phyloP scores from a whole-genome alignment of 208 protist species.

The Vickermania spadyakhi region DNA sequence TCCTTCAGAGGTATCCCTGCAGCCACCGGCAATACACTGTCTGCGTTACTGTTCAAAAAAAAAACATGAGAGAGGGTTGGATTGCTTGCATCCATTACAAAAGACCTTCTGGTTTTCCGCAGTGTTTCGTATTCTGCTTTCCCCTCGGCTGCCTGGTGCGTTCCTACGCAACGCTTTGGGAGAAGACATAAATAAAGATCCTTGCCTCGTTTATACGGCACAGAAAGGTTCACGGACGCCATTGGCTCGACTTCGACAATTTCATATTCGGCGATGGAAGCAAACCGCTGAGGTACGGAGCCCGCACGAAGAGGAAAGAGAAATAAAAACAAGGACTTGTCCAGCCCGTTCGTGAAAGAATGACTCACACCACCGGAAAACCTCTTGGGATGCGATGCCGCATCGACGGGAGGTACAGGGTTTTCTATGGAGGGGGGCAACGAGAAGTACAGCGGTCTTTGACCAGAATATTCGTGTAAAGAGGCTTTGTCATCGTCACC shows the following conservation, averaged over 20 bases:
- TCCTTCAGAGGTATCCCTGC: slow-evolving; percentile 9
- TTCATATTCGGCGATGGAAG: background rate
- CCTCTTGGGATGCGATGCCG: too few relatives aligned
- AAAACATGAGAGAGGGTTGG: too few relatives aligned
- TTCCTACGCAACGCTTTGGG: background rate
- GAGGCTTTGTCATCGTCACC: too few relatives aligned
- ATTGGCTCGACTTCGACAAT: background rate
- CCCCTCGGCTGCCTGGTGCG: too few relatives aligned
- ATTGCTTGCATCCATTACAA: too few relatives aligned
- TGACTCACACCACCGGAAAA: too few relatives aligned
- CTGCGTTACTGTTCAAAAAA: background rate
- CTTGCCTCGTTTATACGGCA: background rate
- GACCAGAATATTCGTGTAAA: too few relatives aligned
- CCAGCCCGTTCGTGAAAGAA: background rate
- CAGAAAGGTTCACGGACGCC: background rate
- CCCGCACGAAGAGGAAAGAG: background rate
- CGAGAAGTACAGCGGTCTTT: too few relatives aligned
- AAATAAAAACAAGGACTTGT: background rate
- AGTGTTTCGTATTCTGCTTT: background rate
- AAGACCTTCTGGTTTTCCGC: background rate
- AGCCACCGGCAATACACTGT: background rate
- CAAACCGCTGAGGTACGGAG: background rate
- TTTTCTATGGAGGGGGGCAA: background rate
- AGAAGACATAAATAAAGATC: background rate
- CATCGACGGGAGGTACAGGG: too few relatives aligned